Base-by-base conservation (phyloP, 352 stramenopile species). In the Pythium insidiosum region DNA sequence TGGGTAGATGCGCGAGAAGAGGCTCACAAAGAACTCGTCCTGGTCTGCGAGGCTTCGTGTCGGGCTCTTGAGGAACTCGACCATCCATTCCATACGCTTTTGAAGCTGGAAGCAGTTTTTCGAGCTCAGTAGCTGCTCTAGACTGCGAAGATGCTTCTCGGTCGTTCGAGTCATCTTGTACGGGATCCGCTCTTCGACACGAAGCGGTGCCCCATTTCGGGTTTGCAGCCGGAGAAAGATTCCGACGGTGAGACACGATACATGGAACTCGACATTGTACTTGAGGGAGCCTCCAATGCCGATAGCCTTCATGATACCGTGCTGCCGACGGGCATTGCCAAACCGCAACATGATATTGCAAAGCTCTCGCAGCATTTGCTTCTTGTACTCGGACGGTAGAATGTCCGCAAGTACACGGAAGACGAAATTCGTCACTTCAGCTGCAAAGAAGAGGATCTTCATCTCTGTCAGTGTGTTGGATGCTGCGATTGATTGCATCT, bases 261-360 rank as follows among this genome's bases (percentile, higher is more conserved):
- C 72, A 43, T 94, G 82, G 50, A 91, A 90, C 47, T 91, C 79
- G 13, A 86, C 59, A 15, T 69, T 68, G 50, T 86, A 81, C 49
- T 81, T 73, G 30, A 92, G 61, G 2, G 79, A 79, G 0, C 79
- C 78, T 19, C 74, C 75, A 3, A 91, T 78, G 26, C 78, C 78
- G 34, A 91, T 91, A 1, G 76, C 79, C 52, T 89, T 89, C 79
- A 91, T 91, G 53, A 91, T 73, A 1, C 79, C 79, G 21, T 87
- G 80, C 50, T 91, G 76, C 29, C 71, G 75, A 28, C 79, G 67
- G 6, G 75, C 72, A 26, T 91, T 68, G 5, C 79, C 79, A 34
- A 87, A 50, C 35, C 61, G 52, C 2, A 91, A 58, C 42, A 91
- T 58, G 4, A 80, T 50, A 37, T 84, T 65, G 43, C 68, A 71